Percentiles rank a stretch among this genome's conserved stretches.
phyloP scores from a whole-genome alignment of 257 asterid species.

The Plectranthus barbatus region DNA sequence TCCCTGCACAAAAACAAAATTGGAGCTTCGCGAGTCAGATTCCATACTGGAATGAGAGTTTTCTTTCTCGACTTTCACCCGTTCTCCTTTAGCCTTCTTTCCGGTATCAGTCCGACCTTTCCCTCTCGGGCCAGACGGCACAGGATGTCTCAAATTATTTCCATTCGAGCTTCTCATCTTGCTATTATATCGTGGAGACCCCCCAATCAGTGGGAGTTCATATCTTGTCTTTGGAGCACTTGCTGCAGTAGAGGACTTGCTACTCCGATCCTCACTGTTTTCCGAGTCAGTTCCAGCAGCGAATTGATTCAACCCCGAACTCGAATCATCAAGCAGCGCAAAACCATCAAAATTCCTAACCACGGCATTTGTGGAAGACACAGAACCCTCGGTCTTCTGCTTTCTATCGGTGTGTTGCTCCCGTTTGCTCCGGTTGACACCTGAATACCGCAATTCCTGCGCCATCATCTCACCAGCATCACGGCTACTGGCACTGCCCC shows the following conservation, averaged over 20 bases:
- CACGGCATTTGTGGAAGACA: conserved; percentile 64
- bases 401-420: conserved; percentile 29
- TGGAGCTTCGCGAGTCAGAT: conserved; percentile 78
- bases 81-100: conserved; percentile 57
- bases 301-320: conserved; percentile 25
- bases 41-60: conserved; percentile 92
- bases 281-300: conserved; percentile 47
- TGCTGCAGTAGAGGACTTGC: conserved; percentile 80
- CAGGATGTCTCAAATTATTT: conserved; percentile 29
- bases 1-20: conserved; percentile 73
- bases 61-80: conserved; percentile 78
- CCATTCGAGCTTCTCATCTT: conserved; percentile 35
- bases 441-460: conserved; percentile 24
- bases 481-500: conserved; percentile 21
- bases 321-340: conserved; percentile 26
- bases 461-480: conserved; percentile 20
- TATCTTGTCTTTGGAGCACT: conserved; percentile 45
- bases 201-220: conserved; percentile 24
- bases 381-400: conserved; percentile 52
- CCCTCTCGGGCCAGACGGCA: no score
- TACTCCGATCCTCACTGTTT: conserved; percentile 61
- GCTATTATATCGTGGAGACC: conserved; percentile 29
- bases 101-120: conserved; percentile 29
- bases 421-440: conserved; percentile 28
- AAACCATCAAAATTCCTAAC: conserved; percentile 32